A percentile compares a stretch with the other conserved stretches of the same genome.
These are phyloP conservation scores for Magnusiomyces fungicola DNA, from an alignment of 1,139 yeast genomes.

Conservation along the genomic window DNA sequence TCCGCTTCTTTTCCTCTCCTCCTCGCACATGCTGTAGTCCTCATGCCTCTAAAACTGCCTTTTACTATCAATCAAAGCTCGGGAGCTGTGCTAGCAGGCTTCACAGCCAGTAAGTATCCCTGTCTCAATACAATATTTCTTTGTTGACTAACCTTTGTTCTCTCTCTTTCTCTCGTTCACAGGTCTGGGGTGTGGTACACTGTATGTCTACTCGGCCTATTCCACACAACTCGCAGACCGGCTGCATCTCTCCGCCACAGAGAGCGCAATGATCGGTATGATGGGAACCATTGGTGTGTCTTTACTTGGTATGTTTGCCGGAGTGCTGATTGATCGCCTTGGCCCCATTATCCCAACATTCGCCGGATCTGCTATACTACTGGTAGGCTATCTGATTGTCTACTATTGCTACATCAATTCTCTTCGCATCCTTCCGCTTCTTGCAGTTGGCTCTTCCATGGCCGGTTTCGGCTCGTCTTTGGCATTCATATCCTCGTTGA, in stretches of 20 bases:
- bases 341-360: slow-evolving; percentile 44
- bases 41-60: too few relatives aligned
- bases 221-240: slow-evolving; percentile 53
- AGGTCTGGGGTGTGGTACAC: slow-evolving; percentile 46
- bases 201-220: slow-evolving; percentile 52
- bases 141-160: not conserved
- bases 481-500: slow-evolving; percentile 31
- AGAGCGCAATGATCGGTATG: slow-evolving; percentile 47
- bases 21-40: too few relatives aligned
- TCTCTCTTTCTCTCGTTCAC: not conserved
- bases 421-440: slow-evolving; percentile 21
- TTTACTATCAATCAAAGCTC: too few relatives aligned
- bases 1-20: too few relatives aligned
- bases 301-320: slow-evolving; percentile 50
- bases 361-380: slow-evolving; percentile 25
- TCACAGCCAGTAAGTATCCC: too few relatives aligned
- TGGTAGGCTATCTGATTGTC: slow-evolving; percentile 24
- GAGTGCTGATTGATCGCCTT: slow-evolving; percentile 46
- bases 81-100: too few relatives aligned
- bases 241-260: slow-evolving; percentile 46
- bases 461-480: slow-evolving; percentile 31
- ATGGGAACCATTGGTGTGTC: slow-evolving; percentile 53
- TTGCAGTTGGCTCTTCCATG: slow-evolving; percentile 24
- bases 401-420: slow-evolving; percentile 23
- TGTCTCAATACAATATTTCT: not conserved